These are phyloP conservation scores for Backusella sp. DNA, from an alignment of 192 early-diverging fungal species.

Conservation along the genomic window DNA sequence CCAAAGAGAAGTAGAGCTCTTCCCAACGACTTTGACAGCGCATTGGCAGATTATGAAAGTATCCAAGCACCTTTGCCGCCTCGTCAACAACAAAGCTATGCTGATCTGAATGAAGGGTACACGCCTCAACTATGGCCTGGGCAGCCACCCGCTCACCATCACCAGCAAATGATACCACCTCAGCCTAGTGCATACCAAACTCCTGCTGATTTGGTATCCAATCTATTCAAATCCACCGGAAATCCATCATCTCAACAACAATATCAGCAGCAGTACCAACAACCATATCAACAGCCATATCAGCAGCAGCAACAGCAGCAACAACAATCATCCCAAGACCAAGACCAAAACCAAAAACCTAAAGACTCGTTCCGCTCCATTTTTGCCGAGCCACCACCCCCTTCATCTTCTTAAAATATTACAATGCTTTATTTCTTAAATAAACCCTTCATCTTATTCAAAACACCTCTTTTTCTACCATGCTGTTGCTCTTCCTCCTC, in stretches of 20 bases:
- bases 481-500: neutral
- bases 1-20: neutral
- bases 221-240: neutral
- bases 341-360: constrained; percentile 16
- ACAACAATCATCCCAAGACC: constrained; percentile 21
- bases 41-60: constrained; percentile 9
- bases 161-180: neutral
- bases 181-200: neutral
- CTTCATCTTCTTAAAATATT: constrained; percentile 2
- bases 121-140: neutral
- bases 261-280: neutral
- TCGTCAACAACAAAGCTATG: constrained; percentile 17
- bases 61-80: neutral
- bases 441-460: constrained; percentile 31
- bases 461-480: constrained; percentile 11
- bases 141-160: neutral
- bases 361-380: neutral
- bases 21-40: constrained; percentile 5
- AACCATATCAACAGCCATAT: constrained; percentile 17
- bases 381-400: neutral
- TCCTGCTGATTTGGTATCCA: constrained; percentile 5
- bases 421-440: constrained; percentile 26
- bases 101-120: neutral
- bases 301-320: constrained; percentile 21
- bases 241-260: neutral